A percentile compares a stretch with the other conserved stretches of the same genome.
Conservation (phyloP, 2,329 filamentous ascomycete species). For the Cercospora sesami region DNA sequence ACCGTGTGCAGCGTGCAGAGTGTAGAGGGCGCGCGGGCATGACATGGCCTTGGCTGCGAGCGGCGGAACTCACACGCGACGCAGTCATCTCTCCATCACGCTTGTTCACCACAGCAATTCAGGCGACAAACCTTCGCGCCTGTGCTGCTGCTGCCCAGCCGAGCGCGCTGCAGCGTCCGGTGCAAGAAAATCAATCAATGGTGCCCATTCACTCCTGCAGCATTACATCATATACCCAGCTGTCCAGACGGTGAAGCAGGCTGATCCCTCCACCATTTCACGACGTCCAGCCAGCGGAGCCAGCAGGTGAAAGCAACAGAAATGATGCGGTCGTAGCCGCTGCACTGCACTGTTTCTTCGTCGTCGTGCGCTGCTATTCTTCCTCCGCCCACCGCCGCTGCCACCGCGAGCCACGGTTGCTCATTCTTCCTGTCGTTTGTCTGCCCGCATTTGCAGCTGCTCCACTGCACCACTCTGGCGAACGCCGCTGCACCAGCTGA, state of each 20-base stretch:
- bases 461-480: not conserved
- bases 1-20: not conserved
- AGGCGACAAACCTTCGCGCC: not conserved
- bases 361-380: not conserved
- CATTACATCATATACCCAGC: conserved; percentile 8
- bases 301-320: not conserved
- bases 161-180: not conserved
- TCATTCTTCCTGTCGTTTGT: not conserved
- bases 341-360: not conserved
- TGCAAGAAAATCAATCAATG: not conserved
- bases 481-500: not conserved
- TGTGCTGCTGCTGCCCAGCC: conserved; percentile 1
- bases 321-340: conserved; percentile 3
- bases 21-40: not conserved
- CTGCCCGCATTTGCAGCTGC: not conserved
- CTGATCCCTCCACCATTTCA: not conserved
- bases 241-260: not conserved
- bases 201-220: conserved; percentile 9
- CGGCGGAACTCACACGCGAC: not conserved
- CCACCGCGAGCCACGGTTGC: not conserved
- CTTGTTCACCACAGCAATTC: not conserved
- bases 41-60: conserved; percentile 4
- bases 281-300: not conserved
- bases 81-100: not conserved
- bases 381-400: conserved; percentile 3